phyloP scores from a whole-genome alignment of 75 land plant genomes.

The Selaginella moellendorffii region DNA sequence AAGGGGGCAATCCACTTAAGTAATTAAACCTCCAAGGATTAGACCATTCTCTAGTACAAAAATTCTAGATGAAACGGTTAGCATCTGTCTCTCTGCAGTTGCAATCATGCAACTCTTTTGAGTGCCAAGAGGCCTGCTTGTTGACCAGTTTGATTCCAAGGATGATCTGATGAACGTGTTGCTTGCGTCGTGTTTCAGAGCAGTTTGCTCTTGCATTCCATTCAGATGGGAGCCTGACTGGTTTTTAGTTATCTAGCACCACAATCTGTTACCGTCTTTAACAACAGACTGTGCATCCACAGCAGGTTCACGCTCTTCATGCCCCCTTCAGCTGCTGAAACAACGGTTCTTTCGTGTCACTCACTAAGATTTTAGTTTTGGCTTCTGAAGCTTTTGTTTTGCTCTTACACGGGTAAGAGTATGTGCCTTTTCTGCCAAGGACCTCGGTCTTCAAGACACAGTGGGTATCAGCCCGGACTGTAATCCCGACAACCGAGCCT shows the following conservation, averaged over 20 bases:
- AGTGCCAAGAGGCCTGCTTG: constrained; percentile 76
- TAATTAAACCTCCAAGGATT: too few relatives aligned
- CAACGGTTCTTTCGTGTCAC: constrained; percentile 33
- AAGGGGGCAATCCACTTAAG: too few relatives aligned
- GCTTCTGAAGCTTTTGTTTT: too few relatives aligned
- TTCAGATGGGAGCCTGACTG: too few relatives aligned
- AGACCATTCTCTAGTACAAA: too few relatives aligned
- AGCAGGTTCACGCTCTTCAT: constrained; percentile 95
- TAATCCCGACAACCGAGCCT: constrained; percentile 66
- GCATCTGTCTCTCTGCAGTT: constrained; percentile 48
- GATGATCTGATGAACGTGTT: constrained; percentile 86
- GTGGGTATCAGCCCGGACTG: constrained; percentile 84
- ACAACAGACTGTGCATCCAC: constrained; percentile 80
- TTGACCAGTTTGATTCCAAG: constrained; percentile 85
- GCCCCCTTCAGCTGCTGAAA: constrained; percentile 91
- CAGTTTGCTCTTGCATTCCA: not conserved
- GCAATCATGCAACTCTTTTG: constrained; percentile 84
- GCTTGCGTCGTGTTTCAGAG: constrained; percentile 72
- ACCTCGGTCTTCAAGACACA: constrained; percentile 46
- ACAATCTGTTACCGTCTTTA: constrained; percentile 70
- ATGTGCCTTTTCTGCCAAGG: constrained; percentile 71
- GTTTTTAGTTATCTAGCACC: constrained; percentile 71
- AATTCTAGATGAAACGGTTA: too few relatives aligned
- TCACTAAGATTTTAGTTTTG: not conserved
- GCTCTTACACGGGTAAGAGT: constrained; percentile 85